These are phyloP conservation scores for Tetradesmus lagerheimii DNA, from an alignment of 139 green algal genomes.

Conservation along the genomic window DNA sequence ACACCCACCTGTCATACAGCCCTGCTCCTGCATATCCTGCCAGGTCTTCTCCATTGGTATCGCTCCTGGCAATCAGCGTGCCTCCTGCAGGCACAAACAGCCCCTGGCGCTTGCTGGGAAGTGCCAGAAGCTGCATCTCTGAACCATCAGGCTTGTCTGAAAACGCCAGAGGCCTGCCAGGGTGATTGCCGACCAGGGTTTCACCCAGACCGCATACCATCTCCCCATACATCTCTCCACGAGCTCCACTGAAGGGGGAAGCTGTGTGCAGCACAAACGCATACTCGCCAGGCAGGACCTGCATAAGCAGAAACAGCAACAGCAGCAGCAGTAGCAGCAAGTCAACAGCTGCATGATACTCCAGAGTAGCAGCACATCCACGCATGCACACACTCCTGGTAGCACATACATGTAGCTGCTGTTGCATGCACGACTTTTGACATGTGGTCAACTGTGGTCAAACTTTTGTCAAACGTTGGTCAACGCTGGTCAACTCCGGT, in stretches of 20 bases:
- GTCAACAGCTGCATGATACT: slow-evolving; percentile 15
- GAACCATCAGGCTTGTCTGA: slow-evolving; percentile 7
- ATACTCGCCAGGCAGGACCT: slow-evolving; percentile 85
- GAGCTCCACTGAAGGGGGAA: slow-evolving; percentile 75
- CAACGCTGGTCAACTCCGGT: neutral
- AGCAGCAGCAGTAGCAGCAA: no score
- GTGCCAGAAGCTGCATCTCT: slow-evolving; percentile 47
- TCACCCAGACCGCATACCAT: slow-evolving; percentile 90
- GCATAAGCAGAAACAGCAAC: no score
- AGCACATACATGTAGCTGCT: no score
- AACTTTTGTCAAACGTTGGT: neutral
- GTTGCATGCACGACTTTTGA: no score
- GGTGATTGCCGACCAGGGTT: slow-evolving; percentile 86
- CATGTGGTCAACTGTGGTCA: no score
- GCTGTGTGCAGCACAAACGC: slow-evolving; percentile 96
- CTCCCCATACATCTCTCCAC: slow-evolving; percentile 79
- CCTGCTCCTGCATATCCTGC: slow-evolving; percentile 89
- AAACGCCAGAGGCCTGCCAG: slow-evolving; percentile 62
- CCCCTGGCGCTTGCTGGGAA: slow-evolving; percentile 82
- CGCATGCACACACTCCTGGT: no score
- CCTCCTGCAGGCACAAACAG: slow-evolving; percentile 54
- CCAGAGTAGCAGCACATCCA: neutral
- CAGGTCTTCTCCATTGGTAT: slow-evolving; percentile 96
- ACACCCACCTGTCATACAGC: slow-evolving; percentile 79
- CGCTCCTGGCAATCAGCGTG: slow-evolving; percentile 73